Conservation (phyloP, 2,329 filamentous ascomycete species). For the Fusarium subtropicale region DNA sequence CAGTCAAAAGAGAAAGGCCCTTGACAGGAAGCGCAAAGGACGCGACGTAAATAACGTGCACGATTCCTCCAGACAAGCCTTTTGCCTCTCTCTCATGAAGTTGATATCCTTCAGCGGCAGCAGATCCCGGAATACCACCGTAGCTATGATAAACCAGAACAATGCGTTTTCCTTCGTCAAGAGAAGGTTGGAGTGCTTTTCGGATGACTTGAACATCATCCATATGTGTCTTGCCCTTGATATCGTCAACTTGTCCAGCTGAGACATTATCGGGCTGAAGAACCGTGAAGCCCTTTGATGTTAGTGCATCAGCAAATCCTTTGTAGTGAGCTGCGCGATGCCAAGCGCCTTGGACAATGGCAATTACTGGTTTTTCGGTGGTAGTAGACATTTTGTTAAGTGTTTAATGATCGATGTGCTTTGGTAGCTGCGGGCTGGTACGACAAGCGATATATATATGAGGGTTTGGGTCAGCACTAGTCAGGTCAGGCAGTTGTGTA, state of each 20-base stretch:
- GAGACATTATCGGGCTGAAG: neutral
- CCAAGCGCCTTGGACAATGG: conserved; percentile 26
- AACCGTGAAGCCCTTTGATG: conserved; percentile 4
- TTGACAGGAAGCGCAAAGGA: conserved; percentile 42
- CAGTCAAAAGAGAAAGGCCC: neutral
- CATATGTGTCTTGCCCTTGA: conserved; percentile 10
- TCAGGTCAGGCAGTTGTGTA: neutral
- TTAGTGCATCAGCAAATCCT: neutral
- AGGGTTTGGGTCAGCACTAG: neutral
- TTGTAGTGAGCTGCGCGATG: conserved; percentile 20
- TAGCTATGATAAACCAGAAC: conserved; percentile 42
- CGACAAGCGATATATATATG: neutral
- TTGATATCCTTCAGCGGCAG: conserved; percentile 43
- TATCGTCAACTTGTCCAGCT: neutral
- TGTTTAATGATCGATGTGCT: neutral
- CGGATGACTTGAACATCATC: conserved; percentile 21
- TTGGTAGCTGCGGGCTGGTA: neutral
- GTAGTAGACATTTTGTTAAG: neutral
- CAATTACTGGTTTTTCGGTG: conserved; percentile 3
- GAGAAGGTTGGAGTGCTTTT: rapidly evolving
- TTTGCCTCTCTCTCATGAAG: conserved; percentile 42
- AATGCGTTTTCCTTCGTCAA: conserved; percentile 8
- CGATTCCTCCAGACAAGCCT: conserved; percentile 48
- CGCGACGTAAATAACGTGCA: conserved; percentile 45
- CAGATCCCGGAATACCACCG: conserved; percentile 50